Evolutionary conservation across 805 yeast species (phyloP).

Genomic region (Torulaspora microellipsoides): DNA sequence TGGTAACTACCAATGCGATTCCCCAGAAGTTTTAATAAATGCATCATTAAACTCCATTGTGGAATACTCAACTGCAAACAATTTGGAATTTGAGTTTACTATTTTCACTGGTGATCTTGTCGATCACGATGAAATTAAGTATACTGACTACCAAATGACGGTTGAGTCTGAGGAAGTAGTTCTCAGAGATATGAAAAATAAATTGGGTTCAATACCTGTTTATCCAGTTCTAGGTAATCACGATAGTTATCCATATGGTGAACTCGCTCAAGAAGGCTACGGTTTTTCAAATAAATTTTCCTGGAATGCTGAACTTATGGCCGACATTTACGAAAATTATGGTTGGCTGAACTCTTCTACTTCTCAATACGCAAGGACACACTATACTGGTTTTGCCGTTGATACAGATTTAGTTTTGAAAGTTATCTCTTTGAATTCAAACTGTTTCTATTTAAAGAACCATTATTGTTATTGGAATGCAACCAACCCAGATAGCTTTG

Average conservation of each 20-base stretch:
- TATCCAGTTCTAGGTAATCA: conserved; percentile 66
- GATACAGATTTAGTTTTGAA: conserved; percentile 54
- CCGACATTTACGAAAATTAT: conserved; percentile 44
- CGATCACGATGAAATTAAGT: conserved; percentile 55
- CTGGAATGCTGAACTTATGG: conserved; percentile 48
- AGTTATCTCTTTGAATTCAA: conserved; percentile 60
- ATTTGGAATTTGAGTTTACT: conserved; percentile 50
- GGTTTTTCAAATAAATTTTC: conserved; percentile 41
- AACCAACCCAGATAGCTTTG: conserved; percentile 55
- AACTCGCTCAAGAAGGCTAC: conserved; percentile 51
- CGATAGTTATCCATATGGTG: conserved; percentile 70
- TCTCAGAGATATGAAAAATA: conserved; percentile 49
- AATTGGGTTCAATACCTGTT: conserved; percentile 50
- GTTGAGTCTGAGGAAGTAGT: conserved; percentile 48
- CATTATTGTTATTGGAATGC: conserved; percentile 51
- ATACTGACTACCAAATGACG: conserved; percentile 46
- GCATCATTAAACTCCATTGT: conserved; percentile 47
- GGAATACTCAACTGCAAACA: conserved; percentile 32
- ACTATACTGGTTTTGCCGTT: conserved; percentile 59
- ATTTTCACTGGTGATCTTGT: conserved; percentile 72
- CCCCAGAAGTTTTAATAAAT: conserved; percentile 59
- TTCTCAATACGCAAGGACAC: conserved; percentile 38
- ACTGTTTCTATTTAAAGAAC: conserved; percentile 62
- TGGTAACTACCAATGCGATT: conserved; percentile 61
- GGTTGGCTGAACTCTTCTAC: conserved; percentile 41